Evolutionary conservation across 2,329 filamentous ascomycete genomes (phyloP).

Genomic region (Beauveria bassiana): DNA sequence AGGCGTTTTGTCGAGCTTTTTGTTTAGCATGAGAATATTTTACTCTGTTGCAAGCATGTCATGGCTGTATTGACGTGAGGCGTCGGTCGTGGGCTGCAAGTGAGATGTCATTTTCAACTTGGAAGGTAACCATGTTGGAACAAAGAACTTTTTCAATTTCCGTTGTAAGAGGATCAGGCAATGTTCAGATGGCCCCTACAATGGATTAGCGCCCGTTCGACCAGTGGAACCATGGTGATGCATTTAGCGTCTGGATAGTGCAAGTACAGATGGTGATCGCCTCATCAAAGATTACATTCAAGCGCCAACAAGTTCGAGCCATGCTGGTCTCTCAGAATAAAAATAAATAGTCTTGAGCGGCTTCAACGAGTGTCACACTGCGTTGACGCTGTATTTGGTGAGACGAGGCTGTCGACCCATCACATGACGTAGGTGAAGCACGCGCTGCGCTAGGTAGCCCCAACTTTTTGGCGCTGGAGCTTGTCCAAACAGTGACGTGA

Average conservation of each 20-base stretch:
- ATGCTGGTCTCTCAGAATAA: neutral
- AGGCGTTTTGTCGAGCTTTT: neutral
- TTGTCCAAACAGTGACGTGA: constrained; percentile 2
- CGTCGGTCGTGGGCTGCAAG: too few species aligned
- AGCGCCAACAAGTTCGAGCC: neutral
- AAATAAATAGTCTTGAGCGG: neutral
- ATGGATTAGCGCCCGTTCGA: neutral
- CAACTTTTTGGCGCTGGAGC: constrained; percentile 9
- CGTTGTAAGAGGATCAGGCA: neutral
- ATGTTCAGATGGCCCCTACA: neutral
- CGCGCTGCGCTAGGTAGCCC: constrained; percentile 1
- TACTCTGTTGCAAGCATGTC: constrained; percentile 1
- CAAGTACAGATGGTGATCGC: neutral
- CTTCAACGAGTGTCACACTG: neutral
- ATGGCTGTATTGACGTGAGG: neutral
- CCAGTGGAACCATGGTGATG: neutral
- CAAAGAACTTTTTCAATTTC: too few species aligned
- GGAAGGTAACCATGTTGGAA: too few species aligned
- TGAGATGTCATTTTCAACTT: too few species aligned
- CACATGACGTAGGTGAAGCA: constrained; percentile 17
- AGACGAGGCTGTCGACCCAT: constrained; percentile 6
- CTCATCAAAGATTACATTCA: neutral
- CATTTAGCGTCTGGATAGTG: neutral
- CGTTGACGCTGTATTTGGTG: neutral
- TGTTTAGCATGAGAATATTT: constrained; percentile 7